Base-by-base conservation (phyloP, 1,139 yeast species). In the Debaryomyces coudertii region DNA sequence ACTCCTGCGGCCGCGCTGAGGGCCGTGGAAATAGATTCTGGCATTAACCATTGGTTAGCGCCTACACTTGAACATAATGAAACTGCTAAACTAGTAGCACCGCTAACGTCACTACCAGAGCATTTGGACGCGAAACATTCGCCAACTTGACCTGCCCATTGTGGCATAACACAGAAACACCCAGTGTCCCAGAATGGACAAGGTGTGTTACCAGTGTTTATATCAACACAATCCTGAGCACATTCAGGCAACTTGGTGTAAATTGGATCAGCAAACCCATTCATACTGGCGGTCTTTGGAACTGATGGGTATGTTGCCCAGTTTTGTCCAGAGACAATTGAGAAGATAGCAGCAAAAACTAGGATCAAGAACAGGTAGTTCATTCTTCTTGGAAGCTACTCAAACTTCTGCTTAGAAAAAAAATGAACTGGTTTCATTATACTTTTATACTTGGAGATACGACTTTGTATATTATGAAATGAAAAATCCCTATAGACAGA, bases 141-240 rank as follows among this genome's bases (percentile, higher is more conserved):
- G 31, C 65, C 72, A 36, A 66, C 61, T 34, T 49, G 42, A 24
- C 64, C 65, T 14, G 57, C 55, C 53, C 60, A 68, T 37, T 54
- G 57, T 28, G 69, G 61, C 65, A 68, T 66, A 27, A 68, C 67
- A 58, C 73, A 68, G 33, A 68, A 57, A 53, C 73, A 68, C 7
- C 73, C 73, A 35, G 71, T 65, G 51, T 68, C 73, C 71, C 73
- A 68, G 55, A 67, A 66, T 43, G 73, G 73, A 54, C 73, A 68
- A 24, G 72, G 71, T 23, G 73, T 67, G 24, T 61, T 58, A n/a
- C 57, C 56, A 29, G 62, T 57, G 42, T 60, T 57, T 11, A 25
- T 39, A 14, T 53, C 47, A 22, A 63, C 61, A 59, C 72, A 67
- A 9, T 48, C 48, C 43, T 57, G 52, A 38, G 71, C 73, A 58